Percentiles rank a stretch among this genome's conserved stretches.
These are phyloP conservation scores for Populus hybrid DNA, from an alignment of 441 rosid species.

Conservation along the genomic window DNA sequence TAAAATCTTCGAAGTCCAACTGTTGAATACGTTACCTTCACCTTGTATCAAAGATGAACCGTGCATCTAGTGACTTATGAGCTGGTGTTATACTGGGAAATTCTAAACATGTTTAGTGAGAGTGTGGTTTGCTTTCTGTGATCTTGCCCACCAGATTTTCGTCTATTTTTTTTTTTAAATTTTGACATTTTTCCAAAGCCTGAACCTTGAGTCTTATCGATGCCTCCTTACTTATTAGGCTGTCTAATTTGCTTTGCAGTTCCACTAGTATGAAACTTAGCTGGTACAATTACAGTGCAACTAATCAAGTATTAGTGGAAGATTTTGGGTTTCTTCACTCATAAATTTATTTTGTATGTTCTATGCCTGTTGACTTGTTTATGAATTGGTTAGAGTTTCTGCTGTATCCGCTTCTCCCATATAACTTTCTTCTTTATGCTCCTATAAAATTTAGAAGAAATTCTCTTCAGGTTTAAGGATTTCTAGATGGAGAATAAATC, in stretches of 20 bases:
- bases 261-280: background rate
- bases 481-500: background rate
- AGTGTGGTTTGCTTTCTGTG: background rate
- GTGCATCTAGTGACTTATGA: background rate
- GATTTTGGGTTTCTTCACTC: background rate
- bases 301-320: background rate
- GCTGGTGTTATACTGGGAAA: background rate
- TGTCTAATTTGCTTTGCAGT: background rate
- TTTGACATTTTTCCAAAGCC: background rate
- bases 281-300: background rate
- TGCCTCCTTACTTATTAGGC: background rate
- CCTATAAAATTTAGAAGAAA: background rate
- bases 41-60: background rate
- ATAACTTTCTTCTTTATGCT: background rate
- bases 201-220: background rate
- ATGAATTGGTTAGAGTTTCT: background rate
- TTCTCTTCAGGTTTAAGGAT: constrained; percentile 5
- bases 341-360: background rate
- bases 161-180: background rate
- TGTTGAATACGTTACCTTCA: background rate
- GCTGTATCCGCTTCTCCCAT: background rate
- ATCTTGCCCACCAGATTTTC: background rate
- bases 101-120: background rate
- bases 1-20: background rate
- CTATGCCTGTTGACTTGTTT: background rate